Evolutionary conservation across 129 eudicot species (phyloP), one percentile per base, ranked within the genome.

Genomic region (Flaveria sonorensis): DNA sequence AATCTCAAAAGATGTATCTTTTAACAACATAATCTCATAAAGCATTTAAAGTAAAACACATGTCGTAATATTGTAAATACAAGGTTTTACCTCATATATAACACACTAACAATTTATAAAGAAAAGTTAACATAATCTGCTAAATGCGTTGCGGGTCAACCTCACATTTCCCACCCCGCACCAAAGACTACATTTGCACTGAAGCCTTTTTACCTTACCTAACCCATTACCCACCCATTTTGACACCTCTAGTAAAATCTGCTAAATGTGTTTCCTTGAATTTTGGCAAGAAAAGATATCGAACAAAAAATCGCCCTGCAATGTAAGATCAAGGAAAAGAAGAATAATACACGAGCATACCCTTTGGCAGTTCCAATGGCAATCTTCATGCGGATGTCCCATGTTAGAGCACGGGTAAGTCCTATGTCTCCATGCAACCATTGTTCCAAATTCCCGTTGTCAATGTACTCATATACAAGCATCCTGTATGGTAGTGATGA

Each of bases 351-450:
- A 40, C 11, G 10, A 21, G 57, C 87, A 48, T 78, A 93, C 98
- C 97, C 98, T 82, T 87, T 90, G 28, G 98, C 98, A 19, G 97
- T 90, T 72, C 97, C 98, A 53, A 90, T 51, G 2, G 98, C 98
- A 68, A 93, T 90, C 82, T 77, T 93, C 87, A 93, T 88, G 68
- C 97, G 85, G 19, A 88, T 88, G 76, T 93, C 92, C 97, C 98
- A 93, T 39, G 87, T 93, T 53, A 93, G 83, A 77, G 97, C 85
- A 75, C 91, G 82, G n/a, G 90, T 83, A 24, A 85, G 83, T 67
- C 89, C 95, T 1, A 82, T 75, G 23, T 90, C 96, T 65, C 98
- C 97, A 73, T 93, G 98, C 78, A 93, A 84, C 98, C 98, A 93
- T 79, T 93, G 96, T 82, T 93, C 98, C 79, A 93, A 73, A 79